Evolutionary conservation across 148 eudicot species (phyloP).

Genomic region (Simmondsia chinensis): DNA sequence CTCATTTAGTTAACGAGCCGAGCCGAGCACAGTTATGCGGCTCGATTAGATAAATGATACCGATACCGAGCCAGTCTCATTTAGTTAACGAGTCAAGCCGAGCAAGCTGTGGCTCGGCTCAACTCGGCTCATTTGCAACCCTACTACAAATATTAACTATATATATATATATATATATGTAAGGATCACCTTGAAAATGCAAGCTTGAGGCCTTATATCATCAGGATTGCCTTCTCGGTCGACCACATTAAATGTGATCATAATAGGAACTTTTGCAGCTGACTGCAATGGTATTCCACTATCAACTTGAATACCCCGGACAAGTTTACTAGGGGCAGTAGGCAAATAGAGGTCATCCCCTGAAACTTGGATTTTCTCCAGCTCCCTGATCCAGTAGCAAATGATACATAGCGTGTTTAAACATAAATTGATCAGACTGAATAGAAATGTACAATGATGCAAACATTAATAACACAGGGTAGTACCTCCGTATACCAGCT

Average conservation of each 20-base stretch:
- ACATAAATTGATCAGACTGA: conserved; percentile 6
- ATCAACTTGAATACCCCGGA: conserved; percentile 83
- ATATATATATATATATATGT: background rate
- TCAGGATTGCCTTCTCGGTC: conserved; percentile 62
- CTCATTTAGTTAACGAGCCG: no score
- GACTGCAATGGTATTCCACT: conserved; percentile 98
- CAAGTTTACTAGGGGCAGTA: conserved; percentile 84
- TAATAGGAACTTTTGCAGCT: conserved; percentile 98
- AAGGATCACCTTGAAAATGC: conserved; percentile 84
- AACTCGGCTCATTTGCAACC: no score
- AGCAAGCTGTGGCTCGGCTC: no score
- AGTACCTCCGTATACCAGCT: conserved; percentile 88
- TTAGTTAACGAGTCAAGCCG: no score
- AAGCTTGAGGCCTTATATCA: conserved; percentile 83
- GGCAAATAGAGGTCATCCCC: conserved; percentile 94
- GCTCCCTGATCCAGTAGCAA: conserved; percentile 43
- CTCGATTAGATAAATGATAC: no score
- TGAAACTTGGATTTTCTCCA: conserved; percentile 68
- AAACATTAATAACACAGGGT: background rate
- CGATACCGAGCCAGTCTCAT: no score
- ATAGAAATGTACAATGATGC: no score
- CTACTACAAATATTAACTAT: no score
- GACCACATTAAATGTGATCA: conserved; percentile 94
- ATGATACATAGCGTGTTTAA: no score
- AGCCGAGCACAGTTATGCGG: no score